Base-by-base conservation (phyloP, 2,329 filamentous ascomycete genomes). In the Colletotrichum sp. region DNA sequence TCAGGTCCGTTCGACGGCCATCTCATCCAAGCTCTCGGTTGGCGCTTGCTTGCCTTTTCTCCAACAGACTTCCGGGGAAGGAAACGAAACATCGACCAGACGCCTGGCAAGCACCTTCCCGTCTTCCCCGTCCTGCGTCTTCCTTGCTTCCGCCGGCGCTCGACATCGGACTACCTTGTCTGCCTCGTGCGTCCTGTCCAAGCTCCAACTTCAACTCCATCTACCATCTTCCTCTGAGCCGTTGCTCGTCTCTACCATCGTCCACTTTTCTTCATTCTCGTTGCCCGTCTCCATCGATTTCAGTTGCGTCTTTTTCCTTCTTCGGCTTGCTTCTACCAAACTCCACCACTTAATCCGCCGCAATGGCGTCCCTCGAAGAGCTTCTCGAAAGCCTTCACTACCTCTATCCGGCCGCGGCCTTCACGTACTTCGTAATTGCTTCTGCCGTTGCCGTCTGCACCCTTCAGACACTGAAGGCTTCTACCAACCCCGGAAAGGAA, bases 381-480 rank as follows among this genome's bases (percentile, higher is more conserved):
- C 82, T 85, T 76, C 82, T 89, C 71, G 82, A 84, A 61, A 83
- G 84, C 78, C 84, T 93, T 60, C 90, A 91, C 83, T 93, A 93
- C 81, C 83, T 87, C 10, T 92, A 91, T 78, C 92, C 93, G 13
- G 85, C 89, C 12, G 74, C 86, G 24, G 83, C 92, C 74, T 92
- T 93, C 79, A 64, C 86, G 71, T 93, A 90, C 83, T 94, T 92
- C 81, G 81, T 90, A 67, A 77, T 87, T 69, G 85, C 91, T 10
- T 88, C 87, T 28, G 82, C 87, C 34, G 78, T 91, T 67, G 89
- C 89, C 6, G 84, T 90, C 48, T 91, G 88, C 81, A 90, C 87
- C 21, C 84, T 92, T 30, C 88, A 91, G 78, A 88, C 88, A 18
- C 77, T 82, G 28, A 85, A 82, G 79, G 80, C 84, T 15, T 79